Evolutionary conservation across 352 stramenopile genomes (phyloP), one percentile per base, ranked within the genome.

Genomic region (Pythium dissotocum): DNA sequence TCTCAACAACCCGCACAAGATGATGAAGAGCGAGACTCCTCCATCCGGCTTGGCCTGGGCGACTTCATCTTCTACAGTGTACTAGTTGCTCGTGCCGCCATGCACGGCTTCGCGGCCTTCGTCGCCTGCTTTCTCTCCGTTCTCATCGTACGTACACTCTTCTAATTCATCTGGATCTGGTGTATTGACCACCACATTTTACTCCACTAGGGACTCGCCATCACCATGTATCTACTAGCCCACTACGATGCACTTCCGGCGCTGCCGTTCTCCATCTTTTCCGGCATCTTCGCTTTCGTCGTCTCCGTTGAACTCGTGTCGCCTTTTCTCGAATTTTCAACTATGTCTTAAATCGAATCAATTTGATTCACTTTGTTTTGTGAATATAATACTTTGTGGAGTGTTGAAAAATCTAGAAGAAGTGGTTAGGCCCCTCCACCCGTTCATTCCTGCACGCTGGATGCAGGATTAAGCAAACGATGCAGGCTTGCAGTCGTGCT

Each of bases 1-100:
- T 67, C 78, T 61, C 57, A 72, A 10, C 8, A 71, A 10, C 28
- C 66, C 18, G 66, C 77, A 21, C 69, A 71, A 8, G 65, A 79
- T 6, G 57, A 79, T 1, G 42, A 70, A 12, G 53, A 68, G 0
- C 75, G 83, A 30, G 72, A 84, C 67, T 88, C 87, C 59, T 89
- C 79, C 4, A 97, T 98, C 72, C 90, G 97, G 58, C 78, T 98
- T 8, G 93, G 93, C 0, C 75, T 98, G 10, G 97, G 97, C 0
- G 97, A 99, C 79, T 99, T 99, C 72, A 98, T 99, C 51, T 99
- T 99, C 73, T 99, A 99, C 78, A 98, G 85, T 54, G 90, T 99
- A 0, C 79, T 99, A 36, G 94, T 99, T 32, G 94, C 94, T 7
- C 96, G 97, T 40, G 97, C 97, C 10, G 95, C 93, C 9, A 77